A percentile compares a stretch with the other conserved stretches of the same genome.
Conservation (phyloP, 2,329 filamentous ascomycete genomes). For the Colletotrichum sp. region DNA sequence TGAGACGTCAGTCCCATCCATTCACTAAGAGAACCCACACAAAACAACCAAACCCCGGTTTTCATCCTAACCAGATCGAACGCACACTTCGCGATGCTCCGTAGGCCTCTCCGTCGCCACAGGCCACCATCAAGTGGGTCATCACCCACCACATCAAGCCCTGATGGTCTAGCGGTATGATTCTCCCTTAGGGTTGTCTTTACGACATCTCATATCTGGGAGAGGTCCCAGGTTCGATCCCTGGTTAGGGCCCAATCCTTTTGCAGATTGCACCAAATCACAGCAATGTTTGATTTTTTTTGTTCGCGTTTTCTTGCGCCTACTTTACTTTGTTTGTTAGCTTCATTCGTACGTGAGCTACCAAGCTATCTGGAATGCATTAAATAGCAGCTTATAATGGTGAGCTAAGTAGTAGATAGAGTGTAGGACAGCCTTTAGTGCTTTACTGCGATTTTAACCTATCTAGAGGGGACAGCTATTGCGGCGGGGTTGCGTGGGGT, state of each 20-base stretch:
- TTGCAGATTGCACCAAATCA: background rate
- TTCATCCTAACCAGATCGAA: background rate
- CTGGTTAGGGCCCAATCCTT: background rate
- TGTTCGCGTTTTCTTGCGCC: too few species aligned
- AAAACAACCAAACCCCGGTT: background rate
- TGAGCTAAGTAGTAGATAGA: too few species aligned
- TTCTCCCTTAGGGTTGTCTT: background rate
- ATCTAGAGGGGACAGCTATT: background rate
- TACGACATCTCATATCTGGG: background rate
- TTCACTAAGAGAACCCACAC: background rate
- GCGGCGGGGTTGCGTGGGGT: background rate
- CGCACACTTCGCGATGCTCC: background rate
- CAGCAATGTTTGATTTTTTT: too few species aligned
- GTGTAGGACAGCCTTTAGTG: too few species aligned
- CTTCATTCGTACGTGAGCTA: too few species aligned
- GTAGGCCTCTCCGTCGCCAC: background rate
- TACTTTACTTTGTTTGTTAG: too few species aligned
- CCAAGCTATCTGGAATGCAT: background rate
- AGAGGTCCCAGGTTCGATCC: background rate
- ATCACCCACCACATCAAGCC: background rate
- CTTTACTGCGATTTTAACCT: background rate
- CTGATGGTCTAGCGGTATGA: background rate
- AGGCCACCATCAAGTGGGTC: background rate
- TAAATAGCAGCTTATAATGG: background rate
- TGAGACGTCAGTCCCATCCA: background rate